Percentiles rank a stretch among this genome's conserved stretches.
These are phyloP conservation scores for Salix dunnii DNA, from an alignment of 345 rosid genomes.

Conservation along the genomic window DNA sequence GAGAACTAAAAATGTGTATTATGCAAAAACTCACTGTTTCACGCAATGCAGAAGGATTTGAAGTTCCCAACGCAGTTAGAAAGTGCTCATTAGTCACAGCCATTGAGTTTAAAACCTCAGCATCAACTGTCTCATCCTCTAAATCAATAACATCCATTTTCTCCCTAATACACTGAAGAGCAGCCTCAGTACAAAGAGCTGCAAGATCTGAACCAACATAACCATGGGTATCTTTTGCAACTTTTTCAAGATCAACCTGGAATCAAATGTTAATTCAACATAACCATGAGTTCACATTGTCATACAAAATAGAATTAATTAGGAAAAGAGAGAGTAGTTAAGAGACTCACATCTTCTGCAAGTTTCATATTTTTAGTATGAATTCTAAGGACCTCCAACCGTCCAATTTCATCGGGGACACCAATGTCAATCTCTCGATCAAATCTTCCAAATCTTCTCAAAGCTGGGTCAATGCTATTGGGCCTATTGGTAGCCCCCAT, in stretches of 20 bases:
- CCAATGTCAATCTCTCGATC: conserved; percentile 16
- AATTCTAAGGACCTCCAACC: conserved; percentile 13
- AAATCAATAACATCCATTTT: conserved; percentile 16
- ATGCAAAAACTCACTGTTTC: conserved; percentile 9
- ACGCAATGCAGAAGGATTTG: conserved; percentile 13
- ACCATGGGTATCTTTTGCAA: conserved; percentile 17
- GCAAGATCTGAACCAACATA: conserved; percentile 22
- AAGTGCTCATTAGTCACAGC: conserved; percentile 16
- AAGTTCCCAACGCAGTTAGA: conserved; percentile 5
- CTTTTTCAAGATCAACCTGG: conserved; percentile 14
- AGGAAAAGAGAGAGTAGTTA: background rate
- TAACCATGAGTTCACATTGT: background rate
- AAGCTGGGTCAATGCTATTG: conserved; percentile 14
- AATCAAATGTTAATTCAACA: background rate
- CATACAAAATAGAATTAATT: background rate
- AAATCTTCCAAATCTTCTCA: conserved; percentile 14
- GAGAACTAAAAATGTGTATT: too few species aligned
- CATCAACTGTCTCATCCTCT: conserved; percentile 16
- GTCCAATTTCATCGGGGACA: conserved; percentile 17
- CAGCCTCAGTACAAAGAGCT: conserved; percentile 17
- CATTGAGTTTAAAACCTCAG: conserved; percentile 11
- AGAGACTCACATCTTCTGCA: conserved; percentile 4
- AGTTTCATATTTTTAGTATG: conserved; percentile 15
- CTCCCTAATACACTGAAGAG: conserved; percentile 17
- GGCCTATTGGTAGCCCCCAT: conserved; percentile 14